Evolutionary conservation across 176 grass and related monocot genomes (phyloP).

Genomic region (Raddia guianensis): DNA sequence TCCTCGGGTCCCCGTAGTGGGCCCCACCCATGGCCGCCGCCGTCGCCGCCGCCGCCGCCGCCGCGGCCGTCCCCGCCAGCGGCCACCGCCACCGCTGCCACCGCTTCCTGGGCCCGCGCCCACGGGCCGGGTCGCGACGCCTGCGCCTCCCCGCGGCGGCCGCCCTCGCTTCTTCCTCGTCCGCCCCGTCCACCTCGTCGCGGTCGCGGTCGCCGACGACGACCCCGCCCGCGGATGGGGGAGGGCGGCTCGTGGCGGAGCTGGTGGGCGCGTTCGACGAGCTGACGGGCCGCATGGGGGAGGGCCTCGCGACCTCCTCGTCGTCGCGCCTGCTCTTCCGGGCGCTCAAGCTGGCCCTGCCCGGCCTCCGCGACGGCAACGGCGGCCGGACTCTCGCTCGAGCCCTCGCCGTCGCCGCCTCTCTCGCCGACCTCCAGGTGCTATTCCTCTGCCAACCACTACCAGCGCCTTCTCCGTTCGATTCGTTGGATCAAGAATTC

Average conservation of each 20-base stretch:
- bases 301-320: constrained; percentile 64
- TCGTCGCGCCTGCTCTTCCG: constrained; percentile 86
- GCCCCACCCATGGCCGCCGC: constrained; percentile 50
- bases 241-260: constrained; percentile 85
- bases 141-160: constrained; percentile 9
- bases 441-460: neutral
- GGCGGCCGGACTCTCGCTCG: constrained; percentile 63
- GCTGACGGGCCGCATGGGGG: constrained; percentile 72
- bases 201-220: neutral
- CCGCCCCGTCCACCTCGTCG: constrained; percentile 25
- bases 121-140: constrained; percentile 14
- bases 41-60: constrained; percentile 2
- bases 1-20: constrained; percentile 14
- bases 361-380: constrained; percentile 61
- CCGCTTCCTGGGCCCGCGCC: neutral
- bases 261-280: constrained; percentile 90
- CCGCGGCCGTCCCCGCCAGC: constrained; percentile 33
- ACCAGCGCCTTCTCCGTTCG: neutral
- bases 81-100: constrained; percentile 23
- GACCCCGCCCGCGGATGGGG: constrained; percentile 42
- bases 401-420: constrained; percentile 65
- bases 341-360: constrained; percentile 76
- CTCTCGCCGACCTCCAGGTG: constrained; percentile 93
- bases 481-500: neutral
- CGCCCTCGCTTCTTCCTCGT: constrained; percentile 8